Percentiles rank a stretch among this genome's conserved stretches.
Evolutionary conservation across 2,329 filamentous ascomycete species (phyloP).

Genomic region (Hymenoscyphus repandus): DNA sequence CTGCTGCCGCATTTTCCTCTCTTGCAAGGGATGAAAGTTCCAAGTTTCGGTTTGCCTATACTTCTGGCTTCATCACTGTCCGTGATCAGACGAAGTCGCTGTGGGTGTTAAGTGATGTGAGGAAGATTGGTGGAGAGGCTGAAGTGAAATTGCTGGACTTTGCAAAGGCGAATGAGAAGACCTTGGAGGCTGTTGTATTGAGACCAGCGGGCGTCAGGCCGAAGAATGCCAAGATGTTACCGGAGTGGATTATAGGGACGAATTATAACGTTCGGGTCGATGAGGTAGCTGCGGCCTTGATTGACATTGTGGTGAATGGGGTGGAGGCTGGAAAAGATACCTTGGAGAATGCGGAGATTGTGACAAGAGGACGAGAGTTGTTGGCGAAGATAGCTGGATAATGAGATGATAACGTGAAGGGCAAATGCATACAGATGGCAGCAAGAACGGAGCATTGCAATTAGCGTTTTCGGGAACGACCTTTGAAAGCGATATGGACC

Average conservation of each 20-base stretch:
- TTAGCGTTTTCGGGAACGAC: neutral
- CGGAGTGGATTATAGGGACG: neutral
- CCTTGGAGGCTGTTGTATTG: neutral
- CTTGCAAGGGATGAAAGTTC: constrained; percentile 19
- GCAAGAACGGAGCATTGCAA: neutral
- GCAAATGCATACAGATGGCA: neutral
- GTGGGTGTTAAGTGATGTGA: constrained; percentile 36
- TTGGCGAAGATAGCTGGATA: neutral
- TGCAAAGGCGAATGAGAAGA: neutral
- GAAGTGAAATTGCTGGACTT: constrained; percentile 10
- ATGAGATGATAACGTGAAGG: neutral
- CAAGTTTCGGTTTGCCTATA: constrained; percentile 38
- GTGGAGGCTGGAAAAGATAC: neutral
- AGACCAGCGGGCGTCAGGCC: neutral
- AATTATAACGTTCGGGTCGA: constrained; percentile 1
- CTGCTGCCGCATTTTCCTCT: constrained; percentile 29
- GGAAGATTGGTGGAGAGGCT: constrained; percentile 21
- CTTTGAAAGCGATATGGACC: no score
- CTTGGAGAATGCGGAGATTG: constrained; percentile 1
- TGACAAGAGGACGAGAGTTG: neutral
- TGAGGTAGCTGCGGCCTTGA: constrained; percentile 1
- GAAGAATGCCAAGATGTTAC: constrained; percentile 1
- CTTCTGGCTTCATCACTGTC: constrained; percentile 35
- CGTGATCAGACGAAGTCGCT: constrained; percentile 35
- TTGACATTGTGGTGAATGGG: neutral